Percentiles rank a stretch among this genome's conserved stretches.
These are phyloP conservation scores for Paecilomyces variotii DNA, from an alignment of 2,329 filamentous ascomycete species.

Conservation along the genomic window DNA sequence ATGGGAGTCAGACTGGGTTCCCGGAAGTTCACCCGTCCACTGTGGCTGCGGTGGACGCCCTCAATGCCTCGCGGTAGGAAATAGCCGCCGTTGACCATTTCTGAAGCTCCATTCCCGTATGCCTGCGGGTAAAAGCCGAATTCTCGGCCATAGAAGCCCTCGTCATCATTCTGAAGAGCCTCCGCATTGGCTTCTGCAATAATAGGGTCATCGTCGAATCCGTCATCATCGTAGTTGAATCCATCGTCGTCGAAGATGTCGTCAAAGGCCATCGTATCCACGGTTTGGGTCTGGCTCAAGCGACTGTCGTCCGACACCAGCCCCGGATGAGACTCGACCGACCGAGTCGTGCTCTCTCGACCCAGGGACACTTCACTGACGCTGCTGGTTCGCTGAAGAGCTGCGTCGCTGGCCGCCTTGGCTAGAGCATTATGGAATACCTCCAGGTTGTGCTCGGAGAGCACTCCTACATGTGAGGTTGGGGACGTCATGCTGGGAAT, in stretches of 20 bases:
- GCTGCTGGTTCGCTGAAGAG: conserved; percentile 57
- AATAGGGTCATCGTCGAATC: conserved; percentile 77
- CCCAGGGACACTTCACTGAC: conserved; percentile 33
- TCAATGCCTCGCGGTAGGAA: conserved; percentile 70
- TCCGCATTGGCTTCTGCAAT: conserved; percentile 94
- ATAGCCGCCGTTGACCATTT: conserved; percentile 76
- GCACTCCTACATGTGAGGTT: conserved; percentile 24
- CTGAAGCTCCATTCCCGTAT: conserved; percentile 40
- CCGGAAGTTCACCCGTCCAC: conserved; percentile 64
- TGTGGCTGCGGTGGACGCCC: conserved; percentile 55
- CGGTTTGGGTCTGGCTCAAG: conserved; percentile 40
- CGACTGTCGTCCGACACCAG: conserved; percentile 44
- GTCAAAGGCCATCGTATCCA: conserved; percentile 30
- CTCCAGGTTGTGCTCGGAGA: conserved; percentile 52
- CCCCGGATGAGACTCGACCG: conserved; percentile 34
- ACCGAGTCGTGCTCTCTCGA: conserved; percentile 27
- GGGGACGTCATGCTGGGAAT: conserved; percentile 27
- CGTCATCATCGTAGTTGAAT: conserved; percentile 52
- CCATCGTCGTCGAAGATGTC: conserved; percentile 35
- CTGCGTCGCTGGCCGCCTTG: conserved; percentile 69
- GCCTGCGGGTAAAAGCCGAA: conserved; percentile 82
- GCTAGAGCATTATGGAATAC: conserved; percentile 80
- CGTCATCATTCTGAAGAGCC: conserved; percentile 81
- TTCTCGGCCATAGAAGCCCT: conserved; percentile 91
- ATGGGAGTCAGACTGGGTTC: conserved; percentile 95